Conservation (phyloP, 2,329 filamentous ascomycete species). For the Esteya vermicola region DNA sequence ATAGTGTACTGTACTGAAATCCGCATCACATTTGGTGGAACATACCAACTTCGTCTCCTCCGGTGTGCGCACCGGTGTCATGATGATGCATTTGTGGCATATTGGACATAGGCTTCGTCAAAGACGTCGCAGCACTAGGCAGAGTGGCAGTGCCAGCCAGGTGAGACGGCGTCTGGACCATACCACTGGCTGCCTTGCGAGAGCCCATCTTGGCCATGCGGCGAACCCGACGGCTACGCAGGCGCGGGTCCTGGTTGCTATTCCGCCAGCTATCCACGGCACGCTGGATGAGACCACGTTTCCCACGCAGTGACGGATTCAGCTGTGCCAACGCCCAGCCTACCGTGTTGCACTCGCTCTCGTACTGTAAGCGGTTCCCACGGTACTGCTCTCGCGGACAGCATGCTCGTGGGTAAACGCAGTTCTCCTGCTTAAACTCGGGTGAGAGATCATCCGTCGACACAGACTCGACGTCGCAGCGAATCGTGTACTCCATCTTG, state of each 20-base stretch:
- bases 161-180: slow-evolving; percentile 12
- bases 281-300: slow-evolving; percentile 88
- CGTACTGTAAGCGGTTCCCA: slow-evolving; percentile 88
- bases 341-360: slow-evolving; percentile 98
- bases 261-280: slow-evolving; percentile 98
- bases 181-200: slow-evolving; percentile 47
- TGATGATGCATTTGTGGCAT: slow-evolving; percentile 68
- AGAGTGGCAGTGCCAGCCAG: slow-evolving; percentile 34
- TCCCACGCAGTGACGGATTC: slow-evolving; percentile 80
- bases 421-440: slow-evolving; percentile 97
- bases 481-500: slow-evolving; percentile 99
- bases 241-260: slow-evolving; percentile 88
- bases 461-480: slow-evolving; percentile 94
- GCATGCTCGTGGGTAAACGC: slow-evolving; percentile 91
- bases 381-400: slow-evolving; percentile 93
- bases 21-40: slow-evolving; percentile 80
- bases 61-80: slow-evolving; percentile 50
- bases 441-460: slow-evolving; percentile 70
- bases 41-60: slow-evolving; percentile 90
- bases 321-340: slow-evolving; percentile 95
- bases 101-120: slow-evolving; percentile 52
- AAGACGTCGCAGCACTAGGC: slow-evolving; percentile 45
- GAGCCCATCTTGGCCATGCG: slow-evolving; percentile 94
- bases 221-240: slow-evolving; percentile 81
- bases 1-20: slow-evolving; percentile 6